Conservation (phyloP, 768 basidiomycete genomes). For the Botryobasidium botryosum region DNA sequence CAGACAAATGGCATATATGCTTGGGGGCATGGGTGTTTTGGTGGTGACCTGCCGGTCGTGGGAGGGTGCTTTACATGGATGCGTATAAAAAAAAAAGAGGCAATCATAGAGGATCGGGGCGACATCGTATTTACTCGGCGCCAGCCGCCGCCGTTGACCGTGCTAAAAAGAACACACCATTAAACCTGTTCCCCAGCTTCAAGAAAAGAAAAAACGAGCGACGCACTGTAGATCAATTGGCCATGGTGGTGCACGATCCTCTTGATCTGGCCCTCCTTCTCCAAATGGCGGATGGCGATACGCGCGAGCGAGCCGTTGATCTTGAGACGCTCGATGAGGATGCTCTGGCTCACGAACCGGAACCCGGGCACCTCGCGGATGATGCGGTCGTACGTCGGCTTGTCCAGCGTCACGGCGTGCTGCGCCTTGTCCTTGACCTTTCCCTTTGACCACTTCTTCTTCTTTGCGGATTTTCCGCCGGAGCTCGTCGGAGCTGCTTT, state of each 20-base stretch:
- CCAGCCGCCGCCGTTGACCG: slow-evolving; percentile 19
- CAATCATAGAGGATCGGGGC: no score
- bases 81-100: no score
- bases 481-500: slow-evolving; percentile 58
- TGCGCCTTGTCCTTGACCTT: slow-evolving; percentile 99
- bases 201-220: slow-evolving; percentile 6
- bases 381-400: slow-evolving; percentile 82
- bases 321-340: slow-evolving; percentile 97
- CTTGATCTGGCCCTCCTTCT: slow-evolving; percentile 90
- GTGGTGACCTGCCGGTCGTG: no score
- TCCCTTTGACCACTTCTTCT: slow-evolving; percentile 99
- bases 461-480: slow-evolving; percentile 85
- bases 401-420: slow-evolving; percentile 91
- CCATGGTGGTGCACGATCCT: slow-evolving; percentile 88
- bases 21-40: no score
- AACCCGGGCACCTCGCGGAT: slow-evolving; percentile 97
- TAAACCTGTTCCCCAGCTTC: background rate
- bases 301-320: slow-evolving; percentile 92
- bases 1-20: no score
- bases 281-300: slow-evolving; percentile 75
- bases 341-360: slow-evolving; percentile 95
- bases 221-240: slow-evolving; percentile 92
- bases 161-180: slow-evolving; percentile 17
- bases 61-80: no score
- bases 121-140: slow-evolving; percentile 4